A percentile compares a stretch with the other conserved stretches of the same genome.
Evolutionary conservation across 2,329 filamentous ascomycete species (phyloP).

Genomic region (Claviceps digitariae): DNA sequence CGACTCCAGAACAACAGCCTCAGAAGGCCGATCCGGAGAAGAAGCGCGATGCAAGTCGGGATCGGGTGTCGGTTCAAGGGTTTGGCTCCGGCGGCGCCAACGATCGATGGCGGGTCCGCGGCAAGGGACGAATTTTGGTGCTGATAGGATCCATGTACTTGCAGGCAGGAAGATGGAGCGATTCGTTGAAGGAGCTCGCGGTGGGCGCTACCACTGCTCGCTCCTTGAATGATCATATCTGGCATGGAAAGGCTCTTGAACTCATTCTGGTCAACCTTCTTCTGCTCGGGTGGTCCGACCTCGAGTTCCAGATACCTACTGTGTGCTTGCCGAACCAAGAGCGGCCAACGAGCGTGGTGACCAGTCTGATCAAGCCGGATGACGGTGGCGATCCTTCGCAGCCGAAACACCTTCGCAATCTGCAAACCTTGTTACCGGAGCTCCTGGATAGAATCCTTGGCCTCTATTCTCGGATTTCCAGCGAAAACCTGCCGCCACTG

Average conservation of each 20-base stretch:
- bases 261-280: constrained; percentile 71
- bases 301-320: constrained; percentile 66
- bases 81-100: constrained; percentile 59
- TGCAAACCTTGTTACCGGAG: constrained; percentile 54
- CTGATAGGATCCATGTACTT: constrained; percentile 77
- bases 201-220: constrained; percentile 70
- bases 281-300: constrained; percentile 68
- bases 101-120: constrained; percentile 67
- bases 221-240: constrained; percentile 79
- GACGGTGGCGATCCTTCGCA: constrained; percentile 27
- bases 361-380: constrained; percentile 11
- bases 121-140: constrained; percentile 65
- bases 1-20: constrained; percentile 28
- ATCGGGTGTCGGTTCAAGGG: constrained; percentile 52
- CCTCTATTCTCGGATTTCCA: constrained; percentile 57
- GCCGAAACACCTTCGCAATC: constrained; percentile 38
- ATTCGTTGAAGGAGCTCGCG: constrained; percentile 70
- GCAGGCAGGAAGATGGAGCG: constrained; percentile 77
- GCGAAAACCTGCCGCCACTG: constrained; percentile 57
- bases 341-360: constrained; percentile 23
- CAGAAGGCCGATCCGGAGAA: constrained; percentile 27
- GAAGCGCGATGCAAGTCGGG: constrained; percentile 36
- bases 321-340: constrained; percentile 40
- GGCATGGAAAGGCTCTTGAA: constrained; percentile 92
- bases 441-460: constrained; percentile 61